Conservation (phyloP, 495 filamentous ascomycete species). For the Pyrenopolyporus hunteri region DNA sequence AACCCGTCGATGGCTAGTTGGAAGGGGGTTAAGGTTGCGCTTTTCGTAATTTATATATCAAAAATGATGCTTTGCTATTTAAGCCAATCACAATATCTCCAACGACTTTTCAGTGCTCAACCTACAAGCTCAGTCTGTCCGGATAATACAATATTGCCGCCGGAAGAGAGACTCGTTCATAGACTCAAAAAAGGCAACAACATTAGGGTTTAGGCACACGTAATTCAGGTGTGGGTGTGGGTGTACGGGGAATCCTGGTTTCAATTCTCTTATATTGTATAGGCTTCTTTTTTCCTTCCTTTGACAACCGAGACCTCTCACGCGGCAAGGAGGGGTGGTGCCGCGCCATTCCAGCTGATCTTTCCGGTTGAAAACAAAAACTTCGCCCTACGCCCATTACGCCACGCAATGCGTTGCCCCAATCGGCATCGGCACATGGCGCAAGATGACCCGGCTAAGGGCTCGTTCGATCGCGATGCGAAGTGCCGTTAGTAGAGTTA, state of each 20-base stretch:
- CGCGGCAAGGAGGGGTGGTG: slow-evolving; percentile 5
- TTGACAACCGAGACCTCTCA: slow-evolving; percentile 11
- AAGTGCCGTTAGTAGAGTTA: slow-evolving; percentile 14
- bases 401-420: slow-evolving; percentile 26
- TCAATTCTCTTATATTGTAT: slow-evolving; percentile 27
- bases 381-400: slow-evolving; percentile 23
- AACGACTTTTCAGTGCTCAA: too few species aligned
- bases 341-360: slow-evolving; percentile 20
- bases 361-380: slow-evolving; percentile 23
- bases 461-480: slow-evolving; percentile 28
- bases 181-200: too few species aligned
- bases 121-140: too few species aligned
- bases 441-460: slow-evolving; percentile 3
- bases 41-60: too few species aligned
- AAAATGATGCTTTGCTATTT: too few species aligned
- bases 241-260: slow-evolving; percentile 5
- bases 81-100: too few species aligned
- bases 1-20: too few species aligned
- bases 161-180: too few species aligned
- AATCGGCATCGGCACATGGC: slow-evolving; percentile 26
- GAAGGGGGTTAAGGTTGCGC: too few species aligned
- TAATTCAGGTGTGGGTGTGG: background rate
- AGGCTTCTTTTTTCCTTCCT: slow-evolving; percentile 9
- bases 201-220: background rate
- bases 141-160: too few species aligned